These are phyloP conservation scores for Tolypocladium guangdongense DNA, from an alignment of 2,329 filamentous ascomycete genomes.

Conservation along the genomic window DNA sequence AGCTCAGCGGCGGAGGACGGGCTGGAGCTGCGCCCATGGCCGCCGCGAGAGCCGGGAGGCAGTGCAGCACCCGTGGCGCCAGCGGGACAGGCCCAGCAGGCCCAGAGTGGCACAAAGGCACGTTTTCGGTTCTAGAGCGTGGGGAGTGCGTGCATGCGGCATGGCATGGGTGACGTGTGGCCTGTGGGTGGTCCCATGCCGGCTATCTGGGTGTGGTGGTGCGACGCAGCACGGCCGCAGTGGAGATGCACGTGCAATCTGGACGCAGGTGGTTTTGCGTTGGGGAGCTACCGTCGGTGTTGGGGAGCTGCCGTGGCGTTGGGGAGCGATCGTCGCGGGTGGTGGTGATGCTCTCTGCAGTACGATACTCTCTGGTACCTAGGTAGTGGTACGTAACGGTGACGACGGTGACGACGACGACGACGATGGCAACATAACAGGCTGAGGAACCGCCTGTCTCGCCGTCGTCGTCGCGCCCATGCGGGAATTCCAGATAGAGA, in stretches of 20 bases:
- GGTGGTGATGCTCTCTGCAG: no score
- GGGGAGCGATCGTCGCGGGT: no score
- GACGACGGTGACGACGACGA: no score
- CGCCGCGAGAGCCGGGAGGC: not conserved
- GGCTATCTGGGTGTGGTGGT: no score
- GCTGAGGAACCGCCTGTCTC: no score
- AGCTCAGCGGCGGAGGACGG: not conserved
- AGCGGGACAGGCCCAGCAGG: not conserved
- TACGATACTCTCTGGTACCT: no score
- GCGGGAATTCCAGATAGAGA: not conserved
- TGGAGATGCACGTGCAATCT: no score
- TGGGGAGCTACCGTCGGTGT: not conserved
- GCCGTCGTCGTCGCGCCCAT: not conserved
- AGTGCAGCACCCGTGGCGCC: not conserved
- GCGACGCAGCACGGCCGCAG: no score
- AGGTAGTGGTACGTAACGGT: no score
- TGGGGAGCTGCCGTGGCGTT: no score
- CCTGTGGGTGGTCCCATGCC: not conserved
- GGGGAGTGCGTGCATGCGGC: not conserved
- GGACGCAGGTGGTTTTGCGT: no score
- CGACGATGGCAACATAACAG: no score
- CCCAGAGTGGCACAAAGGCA: not conserved
- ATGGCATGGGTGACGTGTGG: not conserved
- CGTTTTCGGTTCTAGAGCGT: slow-evolving; percentile 1
- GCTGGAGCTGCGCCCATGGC: not conserved